Base-by-base conservation (phyloP, 2,329 filamentous ascomycete genomes). In the Macrophomina phaseolina region DNA sequence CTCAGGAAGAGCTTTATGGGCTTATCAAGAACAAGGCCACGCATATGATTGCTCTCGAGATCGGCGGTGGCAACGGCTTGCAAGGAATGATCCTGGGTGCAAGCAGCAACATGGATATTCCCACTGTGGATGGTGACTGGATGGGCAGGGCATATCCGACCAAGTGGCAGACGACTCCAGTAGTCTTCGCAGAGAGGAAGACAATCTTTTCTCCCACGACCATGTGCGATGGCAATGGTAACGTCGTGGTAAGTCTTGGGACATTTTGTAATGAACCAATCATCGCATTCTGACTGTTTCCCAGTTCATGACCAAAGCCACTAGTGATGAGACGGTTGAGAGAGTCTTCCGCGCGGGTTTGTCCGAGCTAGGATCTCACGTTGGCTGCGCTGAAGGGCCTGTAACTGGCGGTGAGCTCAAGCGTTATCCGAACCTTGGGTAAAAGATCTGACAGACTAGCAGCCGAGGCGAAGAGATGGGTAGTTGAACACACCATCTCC, bases 71-170 rank as follows among this genome's bases (percentile, higher is more conserved):
- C 38, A 67, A 67, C 9, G 65, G 65, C 32, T 70, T 80, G 5
- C 77, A 79, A 68, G 77, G 77, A 9, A 73, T 79, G 55, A 76
- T 80, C 1, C 68, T 80, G 4, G 76, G 76, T n/a, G 75, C 77
- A 23, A 76, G 75, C 3, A 70, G 72, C 6, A 78, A 79, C 68
- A 78, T 79, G 76, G 74, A 81, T 51, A 71, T 81, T 9, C 81
- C 81, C 1, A 77, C 78, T 32, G 76, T 83, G 11, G 82, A 84
- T 65, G 81, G 78, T 23, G 82, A 84, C 69, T 78, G 81, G 74
- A 84, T 84, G 82, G 82, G 81, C 9, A 72, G 81, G 18, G 81
- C 81, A 6, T 83, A 81, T 69, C 81, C 81, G n/a, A 81, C 78
- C 0, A 79, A 78, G 53, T 80, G 79, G 76, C 79, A 81, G 65